Conservation (phyloP, 129 eudicot genomes). For the Daucus carota region DNA sequence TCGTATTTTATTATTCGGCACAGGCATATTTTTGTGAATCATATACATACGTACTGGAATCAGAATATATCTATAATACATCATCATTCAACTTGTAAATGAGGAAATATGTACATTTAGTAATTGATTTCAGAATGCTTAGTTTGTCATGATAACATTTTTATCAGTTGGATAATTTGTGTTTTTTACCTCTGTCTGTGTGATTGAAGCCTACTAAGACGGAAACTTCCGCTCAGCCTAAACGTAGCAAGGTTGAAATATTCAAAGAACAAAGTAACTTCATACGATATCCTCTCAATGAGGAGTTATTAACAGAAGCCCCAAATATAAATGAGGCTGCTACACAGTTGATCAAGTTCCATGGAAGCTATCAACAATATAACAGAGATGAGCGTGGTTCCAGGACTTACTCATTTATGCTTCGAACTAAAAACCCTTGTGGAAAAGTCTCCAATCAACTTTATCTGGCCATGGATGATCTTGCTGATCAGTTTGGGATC, state of each 20-base stretch:
- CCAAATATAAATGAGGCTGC: conserved; percentile 85
- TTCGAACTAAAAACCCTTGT: conserved; percentile 94
- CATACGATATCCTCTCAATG: conserved; percentile 91
- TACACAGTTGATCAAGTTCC: conserved; percentile 92
- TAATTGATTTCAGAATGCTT: not conserved
- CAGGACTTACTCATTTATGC: conserved; percentile 88
- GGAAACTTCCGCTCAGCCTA: conserved; percentile 54
- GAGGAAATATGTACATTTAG: not conserved
- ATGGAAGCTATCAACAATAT: conserved; percentile 97
- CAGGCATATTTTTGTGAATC: not conserved
- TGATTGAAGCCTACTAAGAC: conserved; percentile 79
- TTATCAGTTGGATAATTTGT: not conserved
- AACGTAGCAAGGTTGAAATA: conserved; percentile 95
- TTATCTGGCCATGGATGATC: conserved; percentile 93
- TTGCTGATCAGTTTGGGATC: conserved; percentile 93
- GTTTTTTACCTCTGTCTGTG: not conserved
- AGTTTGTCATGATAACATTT: not conserved
- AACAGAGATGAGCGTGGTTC: conserved; percentile 81
- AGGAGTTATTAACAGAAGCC: conserved; percentile 79
- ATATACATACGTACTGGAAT: not conserved
- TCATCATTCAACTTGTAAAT: not conserved
- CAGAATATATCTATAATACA: not conserved
- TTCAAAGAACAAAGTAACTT: conserved; percentile 89
- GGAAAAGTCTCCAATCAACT: conserved; percentile 90
- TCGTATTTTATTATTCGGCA: not conserved